Evolutionary conservation across 352 stramenopile species (phyloP).

Genomic region (Phytopythium kandeliae): DNA sequence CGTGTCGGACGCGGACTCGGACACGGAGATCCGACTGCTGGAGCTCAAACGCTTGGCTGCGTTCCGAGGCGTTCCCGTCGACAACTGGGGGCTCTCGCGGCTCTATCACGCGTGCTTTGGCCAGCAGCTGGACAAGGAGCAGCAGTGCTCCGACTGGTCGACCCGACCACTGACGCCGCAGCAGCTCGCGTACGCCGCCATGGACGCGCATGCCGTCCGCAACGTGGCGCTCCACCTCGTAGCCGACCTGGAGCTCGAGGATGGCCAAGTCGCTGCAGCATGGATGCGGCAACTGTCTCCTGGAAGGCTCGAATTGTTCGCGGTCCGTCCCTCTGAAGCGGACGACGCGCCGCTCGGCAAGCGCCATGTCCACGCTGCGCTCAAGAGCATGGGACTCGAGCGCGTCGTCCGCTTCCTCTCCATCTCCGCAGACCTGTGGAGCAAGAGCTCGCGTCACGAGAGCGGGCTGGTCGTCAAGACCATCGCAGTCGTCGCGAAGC

Average conservation of each 20-base stretch:
- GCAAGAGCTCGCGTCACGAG: constrained; percentile 5
- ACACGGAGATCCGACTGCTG: constrained; percentile 18
- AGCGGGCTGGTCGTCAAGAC: constrained; percentile 53
- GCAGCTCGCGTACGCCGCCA: constrained; percentile 52
- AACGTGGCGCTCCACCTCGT: constrained; percentile 37
- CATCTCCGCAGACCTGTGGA: constrained; percentile 14
- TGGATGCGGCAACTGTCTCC: no score
- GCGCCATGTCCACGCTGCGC: constrained; percentile 28
- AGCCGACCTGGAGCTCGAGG: constrained; percentile 15
- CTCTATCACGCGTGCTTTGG: constrained; percentile 34
- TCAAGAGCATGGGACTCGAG: constrained; percentile 18
- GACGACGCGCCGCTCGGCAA: constrained; percentile 25
- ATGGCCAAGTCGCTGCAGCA: no score
- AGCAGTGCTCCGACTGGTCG: constrained; percentile 65
- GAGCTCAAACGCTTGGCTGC: constrained; percentile 51
- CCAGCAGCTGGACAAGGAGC: constrained; percentile 43
- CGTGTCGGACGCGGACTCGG: neutral
- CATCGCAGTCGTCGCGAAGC: constrained; percentile 37
- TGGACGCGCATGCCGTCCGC: constrained; percentile 44
- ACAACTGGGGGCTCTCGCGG: constrained; percentile 46
- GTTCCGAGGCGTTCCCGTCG: constrained; percentile 37
- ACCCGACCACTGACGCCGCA: constrained; percentile 25
- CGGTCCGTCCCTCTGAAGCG: no score
- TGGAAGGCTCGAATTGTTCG: no score
- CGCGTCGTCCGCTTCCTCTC: constrained; percentile 15